phyloP scores from a whole-genome alignment of 495 filamentous ascomycete genomes.

The Neurospora cerealis region DNA sequence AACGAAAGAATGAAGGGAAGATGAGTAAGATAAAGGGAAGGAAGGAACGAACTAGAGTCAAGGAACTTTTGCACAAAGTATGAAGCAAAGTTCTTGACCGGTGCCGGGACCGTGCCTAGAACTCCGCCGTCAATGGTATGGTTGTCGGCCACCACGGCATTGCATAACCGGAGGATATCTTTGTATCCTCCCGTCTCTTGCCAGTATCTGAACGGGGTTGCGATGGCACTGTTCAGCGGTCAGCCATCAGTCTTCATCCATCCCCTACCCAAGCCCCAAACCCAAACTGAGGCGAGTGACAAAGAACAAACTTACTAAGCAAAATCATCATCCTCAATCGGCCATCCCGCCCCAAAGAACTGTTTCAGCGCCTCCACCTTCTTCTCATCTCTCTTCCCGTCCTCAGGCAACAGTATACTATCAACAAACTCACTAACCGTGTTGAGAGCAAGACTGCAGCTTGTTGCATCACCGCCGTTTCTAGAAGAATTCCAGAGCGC shows the following conservation, averaged over 20 bases:
- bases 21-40: neutral
- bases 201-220: slow-evolving; percentile 18
- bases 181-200: slow-evolving; percentile 27
- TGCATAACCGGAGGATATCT: slow-evolving; percentile 41
- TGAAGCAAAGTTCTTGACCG: slow-evolving; percentile 41
- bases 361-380: slow-evolving; percentile 13
- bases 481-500: slow-evolving; percentile 18
- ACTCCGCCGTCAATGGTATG: slow-evolving; percentile 15
- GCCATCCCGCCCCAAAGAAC: slow-evolving; percentile 11
- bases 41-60: slow-evolving; percentile 37
- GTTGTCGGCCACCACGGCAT: slow-evolving; percentile 13
- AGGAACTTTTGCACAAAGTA: slow-evolving; percentile 39
- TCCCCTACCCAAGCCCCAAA: too few species aligned
- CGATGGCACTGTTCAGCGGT: slow-evolving; percentile 7
- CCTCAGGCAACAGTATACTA: slow-evolving; percentile 21
- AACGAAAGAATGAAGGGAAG: neutral
- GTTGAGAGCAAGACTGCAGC: slow-evolving; percentile 48
- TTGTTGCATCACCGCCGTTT: slow-evolving; percentile 11
- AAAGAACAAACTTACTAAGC: slow-evolving; percentile 9
- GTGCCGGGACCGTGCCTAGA: slow-evolving; percentile 11
- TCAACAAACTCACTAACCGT: slow-evolving; percentile 49
- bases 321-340: slow-evolving; percentile 20
- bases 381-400: slow-evolving; percentile 1
- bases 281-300: too few species aligned
- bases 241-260: neutral